phyloP scores from a whole-genome alignment of 305 asterid species.

The Fraxinus latifolia region DNA sequence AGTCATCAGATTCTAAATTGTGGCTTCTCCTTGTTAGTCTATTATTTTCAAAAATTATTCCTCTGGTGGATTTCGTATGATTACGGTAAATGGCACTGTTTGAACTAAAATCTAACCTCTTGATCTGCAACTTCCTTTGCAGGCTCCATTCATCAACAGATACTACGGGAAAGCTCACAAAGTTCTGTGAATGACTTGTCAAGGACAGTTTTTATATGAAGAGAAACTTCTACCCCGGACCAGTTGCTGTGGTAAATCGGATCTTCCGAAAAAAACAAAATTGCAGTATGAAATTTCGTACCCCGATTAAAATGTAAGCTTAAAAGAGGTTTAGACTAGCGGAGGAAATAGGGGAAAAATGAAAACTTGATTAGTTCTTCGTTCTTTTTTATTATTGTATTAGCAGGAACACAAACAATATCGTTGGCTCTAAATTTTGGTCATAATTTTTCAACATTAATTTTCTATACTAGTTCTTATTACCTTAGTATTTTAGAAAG shows the following conservation, averaged over 20 bases:
- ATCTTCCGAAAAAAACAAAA: not conserved
- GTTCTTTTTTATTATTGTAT: not conserved
- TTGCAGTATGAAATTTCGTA: not conserved
- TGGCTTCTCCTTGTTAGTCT: not conserved
- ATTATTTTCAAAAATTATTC: not conserved
- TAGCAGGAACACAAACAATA: not conserved
- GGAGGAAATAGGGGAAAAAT: not conserved
- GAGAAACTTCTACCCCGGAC: not conserved
- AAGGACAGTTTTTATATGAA: not conserved
- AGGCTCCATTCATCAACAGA: slow-evolving; percentile 76
- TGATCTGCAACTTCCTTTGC: slow-evolving; percentile 24
- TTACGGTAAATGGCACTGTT: not conserved
- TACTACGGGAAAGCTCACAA: slow-evolving; percentile 72
- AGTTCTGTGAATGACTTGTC: slow-evolving; percentile 32
- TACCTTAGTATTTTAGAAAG: not conserved
- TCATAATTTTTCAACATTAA: not conserved
- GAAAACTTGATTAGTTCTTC: not conserved
- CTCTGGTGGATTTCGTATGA: not conserved
- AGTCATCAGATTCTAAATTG: not conserved
- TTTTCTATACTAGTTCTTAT: not conserved
- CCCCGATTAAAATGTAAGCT: not conserved
- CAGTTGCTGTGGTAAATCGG: not conserved
- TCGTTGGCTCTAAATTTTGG: not conserved
- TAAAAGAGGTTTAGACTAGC: not conserved
- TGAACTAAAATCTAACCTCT: slow-evolving; percentile 11